Percentiles rank a stretch among this genome's conserved stretches.
Evolutionary conservation across 2,329 filamentous ascomycete species (phyloP).

Genomic region (Hypocreales sp.): DNA sequence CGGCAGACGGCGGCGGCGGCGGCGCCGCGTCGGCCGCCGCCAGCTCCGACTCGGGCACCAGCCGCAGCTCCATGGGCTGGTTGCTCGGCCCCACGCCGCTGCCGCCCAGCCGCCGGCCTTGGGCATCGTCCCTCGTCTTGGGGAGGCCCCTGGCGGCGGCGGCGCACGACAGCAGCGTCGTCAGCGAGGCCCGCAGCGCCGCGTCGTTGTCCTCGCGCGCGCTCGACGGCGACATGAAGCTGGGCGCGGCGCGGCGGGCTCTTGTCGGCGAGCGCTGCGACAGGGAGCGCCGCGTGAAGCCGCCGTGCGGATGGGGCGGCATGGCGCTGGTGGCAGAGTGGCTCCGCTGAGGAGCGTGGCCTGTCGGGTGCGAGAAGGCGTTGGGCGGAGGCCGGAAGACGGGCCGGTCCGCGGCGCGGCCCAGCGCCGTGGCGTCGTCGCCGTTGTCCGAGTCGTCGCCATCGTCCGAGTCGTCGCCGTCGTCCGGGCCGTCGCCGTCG

Average conservation of each 20-base stretch:
- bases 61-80: constrained; percentile 41
- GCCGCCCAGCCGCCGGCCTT: constrained; percentile 16
- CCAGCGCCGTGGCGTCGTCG: constrained; percentile 72
- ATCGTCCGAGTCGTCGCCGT: constrained; percentile 26
- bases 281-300: constrained; percentile 34
- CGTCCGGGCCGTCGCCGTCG: constrained; percentile 24
- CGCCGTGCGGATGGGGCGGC: constrained; percentile 31
- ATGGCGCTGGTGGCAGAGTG: constrained; percentile 33
- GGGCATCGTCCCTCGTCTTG: constrained; percentile 40
- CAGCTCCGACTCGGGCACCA: constrained; percentile 46
- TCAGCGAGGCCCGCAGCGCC: constrained; percentile 81
- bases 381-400: constrained; percentile 80
- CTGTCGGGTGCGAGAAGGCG: constrained; percentile 73
- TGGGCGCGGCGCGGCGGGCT: constrained; percentile 30
- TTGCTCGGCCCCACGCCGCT: constrained; percentile 27
- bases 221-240: constrained; percentile 51
- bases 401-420: constrained; percentile 35
- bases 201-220: constrained; percentile 85
- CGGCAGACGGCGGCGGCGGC: constrained; percentile 9
- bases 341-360: constrained; percentile 28
- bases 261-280: constrained; percentile 31
- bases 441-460: constrained; percentile 38
- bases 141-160: constrained; percentile 73
- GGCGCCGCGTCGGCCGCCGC: constrained; percentile 18
- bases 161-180: constrained; percentile 86